Evolutionary conservation across 768 basidiomycete species (phyloP).

Genomic region (Auricularia heimuer): DNA sequence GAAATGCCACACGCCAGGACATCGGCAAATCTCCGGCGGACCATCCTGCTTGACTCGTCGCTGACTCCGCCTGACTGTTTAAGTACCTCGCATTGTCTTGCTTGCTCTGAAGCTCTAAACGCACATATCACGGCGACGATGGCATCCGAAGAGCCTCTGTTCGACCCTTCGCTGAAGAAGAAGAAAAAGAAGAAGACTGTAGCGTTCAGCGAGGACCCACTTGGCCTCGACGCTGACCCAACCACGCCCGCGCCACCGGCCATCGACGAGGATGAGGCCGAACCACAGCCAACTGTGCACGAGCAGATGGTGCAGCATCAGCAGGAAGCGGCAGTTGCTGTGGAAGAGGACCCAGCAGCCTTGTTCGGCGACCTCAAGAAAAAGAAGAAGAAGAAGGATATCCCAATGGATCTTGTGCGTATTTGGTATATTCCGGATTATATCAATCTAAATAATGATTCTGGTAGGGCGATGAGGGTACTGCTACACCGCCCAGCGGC

Average conservation of each 20-base stretch:
- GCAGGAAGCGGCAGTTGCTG: conserved; percentile 22
- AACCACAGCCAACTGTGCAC: conserved; percentile 65
- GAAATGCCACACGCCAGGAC: no score
- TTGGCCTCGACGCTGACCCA: conserved; percentile 74
- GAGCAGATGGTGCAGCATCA: conserved; percentile 57
- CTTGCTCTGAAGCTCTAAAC: no score
- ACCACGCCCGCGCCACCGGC: conserved; percentile 66
- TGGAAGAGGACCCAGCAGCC: conserved; percentile 60
- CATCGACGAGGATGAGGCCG: conserved; percentile 57
- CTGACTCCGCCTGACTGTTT: no score
- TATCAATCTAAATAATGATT: neutral
- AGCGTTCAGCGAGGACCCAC: conserved; percentile 75
- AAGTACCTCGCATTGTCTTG: no score
- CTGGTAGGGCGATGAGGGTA: conserved; percentile 44
- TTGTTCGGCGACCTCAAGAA: conserved; percentile 81
- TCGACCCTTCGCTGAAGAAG: conserved; percentile 71
- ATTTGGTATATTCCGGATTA: neutral
- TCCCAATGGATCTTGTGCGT: conserved; percentile 40
- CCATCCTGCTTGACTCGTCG: no score
- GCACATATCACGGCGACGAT: conserved; percentile 20
- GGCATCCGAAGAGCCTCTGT: conserved; percentile 66
- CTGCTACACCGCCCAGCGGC: conserved; percentile 33
- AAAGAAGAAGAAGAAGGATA: conserved; percentile 91
- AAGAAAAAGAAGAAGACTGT: conserved; percentile 74
- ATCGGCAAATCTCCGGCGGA: no score